Evolutionary conservation across 2,329 filamentous ascomycete genomes (phyloP).

Genomic region (Exophiala sp.): DNA sequence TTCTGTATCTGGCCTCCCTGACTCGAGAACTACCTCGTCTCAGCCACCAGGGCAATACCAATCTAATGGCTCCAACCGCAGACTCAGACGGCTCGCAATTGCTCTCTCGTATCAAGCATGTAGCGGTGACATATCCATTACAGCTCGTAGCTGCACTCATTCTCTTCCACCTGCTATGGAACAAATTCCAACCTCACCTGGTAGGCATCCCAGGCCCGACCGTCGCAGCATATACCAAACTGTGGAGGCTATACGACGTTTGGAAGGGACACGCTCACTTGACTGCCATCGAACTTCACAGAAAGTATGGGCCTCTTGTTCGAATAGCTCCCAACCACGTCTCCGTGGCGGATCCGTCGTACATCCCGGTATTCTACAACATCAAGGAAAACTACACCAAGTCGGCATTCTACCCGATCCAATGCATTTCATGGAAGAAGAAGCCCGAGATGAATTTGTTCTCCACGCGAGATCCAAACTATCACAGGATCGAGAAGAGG

Average conservation of each 20-base stretch:
- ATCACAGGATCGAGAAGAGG: conserved; percentile 48
- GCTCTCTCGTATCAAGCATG: conserved; percentile 2
- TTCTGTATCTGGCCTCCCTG: too few species aligned
- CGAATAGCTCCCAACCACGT: conserved; percentile 67
- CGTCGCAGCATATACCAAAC: conserved; percentile 63
- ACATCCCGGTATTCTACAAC: conserved; percentile 23
- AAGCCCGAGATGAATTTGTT: conserved; percentile 65
- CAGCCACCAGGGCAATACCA: too few species aligned
- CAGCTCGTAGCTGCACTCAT: conserved; percentile 8
- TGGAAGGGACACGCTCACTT: conserved; percentile 58
- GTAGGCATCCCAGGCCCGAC: conserved; percentile 55
- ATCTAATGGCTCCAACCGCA: conserved; percentile 3
- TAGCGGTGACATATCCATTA: conserved; percentile 4
- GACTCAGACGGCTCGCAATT: not conserved
- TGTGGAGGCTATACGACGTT: conserved; percentile 69
- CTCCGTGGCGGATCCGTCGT: conserved; percentile 63
- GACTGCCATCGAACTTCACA: conserved; percentile 63
- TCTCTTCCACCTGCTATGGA: conserved; percentile 13
- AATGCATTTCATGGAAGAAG: conserved; percentile 46
- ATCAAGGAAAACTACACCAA: conserved; percentile 26
- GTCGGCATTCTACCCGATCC: conserved; percentile 24
- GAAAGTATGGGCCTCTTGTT: conserved; percentile 66
- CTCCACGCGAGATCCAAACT: conserved; percentile 66
- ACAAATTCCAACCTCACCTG: conserved; percentile 17
- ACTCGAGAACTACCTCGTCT: too few species aligned